Percentiles rank a stretch among this genome's conserved stretches.
Evolutionary conservation across 2,329 filamentous ascomycete genomes (phyloP).

Genomic region (Hymenoscyphus infarciens): DNA sequence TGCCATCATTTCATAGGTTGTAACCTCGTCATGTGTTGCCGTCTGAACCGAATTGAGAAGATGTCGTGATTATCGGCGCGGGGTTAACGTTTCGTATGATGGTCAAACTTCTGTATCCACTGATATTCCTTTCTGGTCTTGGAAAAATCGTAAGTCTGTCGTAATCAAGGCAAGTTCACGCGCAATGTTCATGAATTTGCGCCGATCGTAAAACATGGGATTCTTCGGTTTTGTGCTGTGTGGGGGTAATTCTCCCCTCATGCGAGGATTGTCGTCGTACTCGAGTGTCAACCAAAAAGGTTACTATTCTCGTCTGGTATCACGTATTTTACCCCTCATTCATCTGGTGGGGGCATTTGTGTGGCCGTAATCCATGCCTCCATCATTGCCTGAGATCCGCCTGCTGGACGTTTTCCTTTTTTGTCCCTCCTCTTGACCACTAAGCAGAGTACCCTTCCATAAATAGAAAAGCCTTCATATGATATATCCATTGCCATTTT

Average conservation of each 20-base stretch:
- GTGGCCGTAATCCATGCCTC: conserved; percentile 81
- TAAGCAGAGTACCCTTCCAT: conserved; percentile 86
- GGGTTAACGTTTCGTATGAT: conserved; percentile 12
- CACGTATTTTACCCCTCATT: conserved; percentile 8
- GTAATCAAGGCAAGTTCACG: conserved; percentile 9
- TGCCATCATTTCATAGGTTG: background rate
- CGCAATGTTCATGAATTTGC: conserved; percentile 4
- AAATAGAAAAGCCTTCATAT: conserved; percentile 95
- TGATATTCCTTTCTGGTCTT: conserved; percentile 7
- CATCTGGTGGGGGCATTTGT: conserved; percentile 49
- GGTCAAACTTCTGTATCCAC: conserved; percentile 10
- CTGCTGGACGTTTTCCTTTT: conserved; percentile 38
- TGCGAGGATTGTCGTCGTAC: background rate
- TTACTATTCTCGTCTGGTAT: background rate
- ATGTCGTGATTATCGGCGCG: background rate
- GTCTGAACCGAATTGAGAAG: background rate
- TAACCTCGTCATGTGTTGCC: background rate
- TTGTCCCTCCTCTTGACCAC: conserved; percentile 74
- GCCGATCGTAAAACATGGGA: background rate
- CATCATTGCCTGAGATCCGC: conserved; percentile 68
- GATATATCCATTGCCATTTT: conserved; percentile 81
- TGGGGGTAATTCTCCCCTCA: background rate
- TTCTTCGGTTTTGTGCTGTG: background rate
- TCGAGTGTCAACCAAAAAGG: background rate
- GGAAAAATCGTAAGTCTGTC: background rate